Conservation (phyloP, 805 yeast species). For the Starmerella vitae region DNA sequence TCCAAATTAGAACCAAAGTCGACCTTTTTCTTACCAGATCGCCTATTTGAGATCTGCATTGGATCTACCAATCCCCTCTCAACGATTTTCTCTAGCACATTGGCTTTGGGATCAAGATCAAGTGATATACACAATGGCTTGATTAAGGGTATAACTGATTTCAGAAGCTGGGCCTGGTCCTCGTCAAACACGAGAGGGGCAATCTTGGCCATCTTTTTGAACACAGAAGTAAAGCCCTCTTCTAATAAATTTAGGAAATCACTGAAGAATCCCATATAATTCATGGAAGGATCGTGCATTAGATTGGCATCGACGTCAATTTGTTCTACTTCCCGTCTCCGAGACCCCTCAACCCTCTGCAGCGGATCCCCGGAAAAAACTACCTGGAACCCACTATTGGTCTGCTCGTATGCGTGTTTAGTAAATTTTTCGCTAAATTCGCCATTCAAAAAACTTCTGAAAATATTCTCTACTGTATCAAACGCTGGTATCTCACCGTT, state of each 20-base stretch:
- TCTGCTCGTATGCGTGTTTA: slow-evolving; percentile 8
- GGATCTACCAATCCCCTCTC: slow-evolving; percentile 1
- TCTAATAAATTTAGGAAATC: slow-evolving; percentile 7
- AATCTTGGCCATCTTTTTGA: not conserved
- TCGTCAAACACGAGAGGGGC: slow-evolving; percentile 13
- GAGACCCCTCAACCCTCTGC: not conserved
- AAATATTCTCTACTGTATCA: slow-evolving; percentile 13
- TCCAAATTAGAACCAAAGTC: not conserved
- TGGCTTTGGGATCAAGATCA: not conserved
- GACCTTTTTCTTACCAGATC: not conserved
- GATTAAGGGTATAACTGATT: slow-evolving; percentile 1
- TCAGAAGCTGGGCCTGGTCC: not conserved
- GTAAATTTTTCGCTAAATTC: not conserved
- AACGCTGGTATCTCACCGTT: slow-evolving; percentile 9
- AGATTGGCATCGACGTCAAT: slow-evolving; percentile 5
- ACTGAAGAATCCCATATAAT: not conserved
- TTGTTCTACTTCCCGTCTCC: slow-evolving; percentile 7
- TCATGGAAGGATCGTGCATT: not conserved
- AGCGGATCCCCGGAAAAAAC: slow-evolving; percentile 2
- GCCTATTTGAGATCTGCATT: not conserved
- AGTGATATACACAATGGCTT: slow-evolving; percentile 7
- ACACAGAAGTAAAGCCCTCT: slow-evolving; percentile 1
- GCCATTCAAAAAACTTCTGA: slow-evolving; percentile 11
- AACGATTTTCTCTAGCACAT: slow-evolving; percentile 2
- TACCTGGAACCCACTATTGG: slow-evolving; percentile 4